These are phyloP conservation scores for Lupinus albus DNA, from an alignment of 306 rosid genomes.

Conservation along the genomic window DNA sequence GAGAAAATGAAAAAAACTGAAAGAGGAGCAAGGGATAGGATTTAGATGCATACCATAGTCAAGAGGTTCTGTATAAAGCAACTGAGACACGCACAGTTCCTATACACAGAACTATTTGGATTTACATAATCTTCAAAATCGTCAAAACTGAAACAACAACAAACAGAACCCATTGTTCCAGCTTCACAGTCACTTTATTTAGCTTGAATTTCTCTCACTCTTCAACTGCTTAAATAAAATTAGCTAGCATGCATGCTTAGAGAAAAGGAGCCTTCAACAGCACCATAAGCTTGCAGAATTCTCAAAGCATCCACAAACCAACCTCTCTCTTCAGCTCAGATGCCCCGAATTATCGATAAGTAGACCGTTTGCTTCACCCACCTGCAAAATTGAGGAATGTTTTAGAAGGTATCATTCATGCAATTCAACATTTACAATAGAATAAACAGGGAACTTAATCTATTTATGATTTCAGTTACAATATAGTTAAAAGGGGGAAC, in stretches of 20 bases:
- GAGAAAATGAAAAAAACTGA: neutral
- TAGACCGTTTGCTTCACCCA: constrained; percentile 37
- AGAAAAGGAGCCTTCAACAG: constrained; percentile 37
- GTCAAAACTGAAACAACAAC: constrained; percentile 76
- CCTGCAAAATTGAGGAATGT: constrained; percentile 53
- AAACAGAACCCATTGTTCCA: constrained; percentile 89
- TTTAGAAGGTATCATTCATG: constrained; percentile 25
- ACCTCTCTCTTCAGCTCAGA: constrained; percentile 62
- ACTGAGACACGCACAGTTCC: constrained; percentile 80
- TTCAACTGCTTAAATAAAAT: constrained; percentile 43
- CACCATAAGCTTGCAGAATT: constrained; percentile 64
- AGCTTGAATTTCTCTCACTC: constrained; percentile 43
- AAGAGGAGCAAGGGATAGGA: constrained; percentile 13
- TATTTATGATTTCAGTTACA: neutral
- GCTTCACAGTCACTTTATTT: constrained; percentile 46
- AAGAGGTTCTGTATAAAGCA: constrained; percentile 73
- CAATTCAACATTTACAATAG: constrained; percentile 22
- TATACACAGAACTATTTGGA: constrained; percentile 71
- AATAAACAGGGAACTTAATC: neutral
- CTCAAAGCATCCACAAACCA: constrained; percentile 59
- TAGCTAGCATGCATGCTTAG: constrained; percentile 39
- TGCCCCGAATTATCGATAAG: constrained; percentile 29
- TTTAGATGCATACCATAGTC: constrained; percentile 62
- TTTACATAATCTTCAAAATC: constrained; percentile 81
- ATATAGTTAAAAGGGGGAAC: too few relatives aligned